These are phyloP conservation scores for Globisporangium canariense DNA, from an alignment of 352 stramenopile genomes.

Conservation along the genomic window DNA sequence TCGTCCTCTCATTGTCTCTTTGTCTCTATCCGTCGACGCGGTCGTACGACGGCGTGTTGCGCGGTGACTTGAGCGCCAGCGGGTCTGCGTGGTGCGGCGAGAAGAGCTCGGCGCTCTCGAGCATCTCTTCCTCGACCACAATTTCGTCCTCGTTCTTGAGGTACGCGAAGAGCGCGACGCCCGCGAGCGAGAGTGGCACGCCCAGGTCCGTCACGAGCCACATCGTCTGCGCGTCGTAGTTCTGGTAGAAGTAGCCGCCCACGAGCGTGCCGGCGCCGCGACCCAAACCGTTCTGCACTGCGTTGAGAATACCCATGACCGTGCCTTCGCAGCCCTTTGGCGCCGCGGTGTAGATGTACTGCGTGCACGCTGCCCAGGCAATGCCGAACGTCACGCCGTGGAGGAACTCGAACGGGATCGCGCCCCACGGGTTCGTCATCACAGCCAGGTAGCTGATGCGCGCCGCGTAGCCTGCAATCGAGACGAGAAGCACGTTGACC, in stretches of 20 bases:
- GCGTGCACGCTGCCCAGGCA: slow-evolving; percentile 66
- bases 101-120: slow-evolving; percentile 66
- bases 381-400: slow-evolving; percentile 75
- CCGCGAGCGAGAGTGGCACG: slow-evolving; percentile 58
- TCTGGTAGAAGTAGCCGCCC: slow-evolving; percentile 74
- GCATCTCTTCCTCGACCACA: slow-evolving; percentile 23
- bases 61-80: slow-evolving; percentile 32
- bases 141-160: slow-evolving; percentile 47
- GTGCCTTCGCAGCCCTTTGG: slow-evolving; percentile 61
- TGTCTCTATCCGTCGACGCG: slow-evolving; percentile 22
- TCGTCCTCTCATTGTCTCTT: neutral
- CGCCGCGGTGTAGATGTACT: slow-evolving; percentile 70
- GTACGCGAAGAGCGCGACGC: slow-evolving; percentile 50
- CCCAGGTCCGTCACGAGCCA: slow-evolving; percentile 66
- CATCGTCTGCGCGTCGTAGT: slow-evolving; percentile 60
- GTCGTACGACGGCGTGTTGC: slow-evolving; percentile 22
- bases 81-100: slow-evolving; percentile 51
- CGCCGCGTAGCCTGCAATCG: slow-evolving; percentile 61
- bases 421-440: slow-evolving; percentile 77
- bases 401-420: slow-evolving; percentile 79
- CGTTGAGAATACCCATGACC: slow-evolving; percentile 76
- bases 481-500: slow-evolving; percentile 69
- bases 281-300: slow-evolving; percentile 68
- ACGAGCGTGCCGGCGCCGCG: slow-evolving; percentile 66
- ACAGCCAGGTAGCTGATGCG: slow-evolving; percentile 70